These are phyloP conservation scores for Thuidium tamariscinum DNA, from an alignment of 225 moss, liverwort and hornwort genomes.

Conservation along the genomic window DNA sequence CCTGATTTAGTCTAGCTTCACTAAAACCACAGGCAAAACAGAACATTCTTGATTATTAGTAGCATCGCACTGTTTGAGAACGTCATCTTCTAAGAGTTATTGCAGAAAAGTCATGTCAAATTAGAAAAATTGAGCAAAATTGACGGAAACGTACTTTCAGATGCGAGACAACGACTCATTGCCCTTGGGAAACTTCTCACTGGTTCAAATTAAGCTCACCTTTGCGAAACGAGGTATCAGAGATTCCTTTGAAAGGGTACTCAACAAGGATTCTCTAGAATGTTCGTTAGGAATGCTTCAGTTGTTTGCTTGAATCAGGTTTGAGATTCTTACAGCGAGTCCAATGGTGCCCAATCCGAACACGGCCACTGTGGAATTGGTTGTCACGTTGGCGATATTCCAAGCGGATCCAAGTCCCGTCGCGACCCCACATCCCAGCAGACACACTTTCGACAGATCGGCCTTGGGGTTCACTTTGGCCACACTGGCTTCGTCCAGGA, in stretches of 20 bases:
- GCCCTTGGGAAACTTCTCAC: not conserved
- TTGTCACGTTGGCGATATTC: constrained; percentile 53
- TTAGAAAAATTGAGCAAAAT: not conserved
- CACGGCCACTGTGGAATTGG: constrained; percentile 50
- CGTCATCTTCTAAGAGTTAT: not conserved
- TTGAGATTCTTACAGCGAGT: constrained; percentile 40
- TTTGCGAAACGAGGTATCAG: not conserved
- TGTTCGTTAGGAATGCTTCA: not conserved
- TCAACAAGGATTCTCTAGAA: not conserved
- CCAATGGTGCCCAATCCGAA: constrained; percentile 77
- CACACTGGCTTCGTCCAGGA: constrained; percentile 42
- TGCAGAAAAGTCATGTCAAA: not conserved
- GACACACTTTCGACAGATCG: constrained; percentile 41
- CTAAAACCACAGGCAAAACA: not conserved
- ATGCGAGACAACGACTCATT: not conserved
- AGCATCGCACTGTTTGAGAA: not conserved
- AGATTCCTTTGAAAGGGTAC: not conserved
- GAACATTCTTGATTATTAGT: not conserved
- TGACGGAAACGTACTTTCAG: not conserved
- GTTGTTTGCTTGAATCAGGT: not conserved
- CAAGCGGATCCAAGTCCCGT: constrained; percentile 67
- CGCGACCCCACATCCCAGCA: constrained; percentile 53
- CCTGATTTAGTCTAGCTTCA: not conserved
- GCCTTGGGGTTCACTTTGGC: constrained; percentile 25
- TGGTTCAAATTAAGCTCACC: not conserved